Evolutionary conservation across 140 eudicot genomes (phyloP).

Genomic region (Anethum foeniculum): DNA sequence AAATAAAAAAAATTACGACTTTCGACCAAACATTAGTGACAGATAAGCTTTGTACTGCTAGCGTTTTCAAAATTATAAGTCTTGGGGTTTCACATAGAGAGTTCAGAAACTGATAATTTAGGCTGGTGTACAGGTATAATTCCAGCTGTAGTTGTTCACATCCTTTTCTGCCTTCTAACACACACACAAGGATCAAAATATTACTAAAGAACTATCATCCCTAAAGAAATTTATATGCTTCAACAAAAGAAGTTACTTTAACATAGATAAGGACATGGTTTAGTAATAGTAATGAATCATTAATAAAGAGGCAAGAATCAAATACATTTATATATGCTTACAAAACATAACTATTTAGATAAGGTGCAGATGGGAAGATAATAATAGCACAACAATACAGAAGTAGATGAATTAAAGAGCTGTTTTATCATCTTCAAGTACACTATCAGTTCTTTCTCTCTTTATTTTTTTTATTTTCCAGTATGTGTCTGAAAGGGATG

Average conservation of each 20-base stretch:
- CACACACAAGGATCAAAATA: background rate
- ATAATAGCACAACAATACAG: background rate
- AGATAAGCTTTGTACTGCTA: background rate
- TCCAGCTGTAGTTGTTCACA: background rate
- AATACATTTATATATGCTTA: background rate
- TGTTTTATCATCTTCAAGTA: background rate
- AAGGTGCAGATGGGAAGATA: background rate
- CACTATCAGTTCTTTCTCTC: background rate
- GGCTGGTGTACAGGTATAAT: conserved; percentile 3
- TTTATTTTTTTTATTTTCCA: background rate
- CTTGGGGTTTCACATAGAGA: conserved; percentile 15
- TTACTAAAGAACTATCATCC: background rate
- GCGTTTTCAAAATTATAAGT: conserved; percentile 16
- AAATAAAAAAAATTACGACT: background rate
- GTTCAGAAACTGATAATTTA: conserved; percentile 11
- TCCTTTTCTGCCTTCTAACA: background rate
- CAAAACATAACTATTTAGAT: background rate
- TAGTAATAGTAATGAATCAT: background rate
- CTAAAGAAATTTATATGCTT: background rate
- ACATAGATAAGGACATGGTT: background rate
- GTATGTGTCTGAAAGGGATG: background rate
- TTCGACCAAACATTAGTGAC: background rate
- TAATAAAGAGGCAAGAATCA: background rate
- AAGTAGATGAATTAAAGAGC: background rate
- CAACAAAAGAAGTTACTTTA: background rate